Percentiles rank a stretch among this genome's conserved stretches.
Evolutionary conservation across 2,329 filamentous ascomycete species (phyloP).

Genomic region (Xylariales sp.): DNA sequence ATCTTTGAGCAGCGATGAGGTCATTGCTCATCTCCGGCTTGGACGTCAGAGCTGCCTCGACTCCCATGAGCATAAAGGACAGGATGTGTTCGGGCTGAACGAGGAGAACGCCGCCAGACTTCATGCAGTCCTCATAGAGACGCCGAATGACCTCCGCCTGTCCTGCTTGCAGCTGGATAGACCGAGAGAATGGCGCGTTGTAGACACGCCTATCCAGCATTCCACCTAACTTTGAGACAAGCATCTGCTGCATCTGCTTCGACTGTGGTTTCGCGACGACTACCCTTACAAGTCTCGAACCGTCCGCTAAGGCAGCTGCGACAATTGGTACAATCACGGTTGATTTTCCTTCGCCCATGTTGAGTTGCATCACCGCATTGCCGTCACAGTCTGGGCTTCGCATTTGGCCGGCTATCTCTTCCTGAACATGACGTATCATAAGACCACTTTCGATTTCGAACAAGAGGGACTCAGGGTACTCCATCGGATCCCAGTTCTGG

Average conservation of each 20-base stretch:
- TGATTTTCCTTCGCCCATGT: slow-evolving; percentile 59
- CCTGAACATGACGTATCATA: slow-evolving; percentile 28
- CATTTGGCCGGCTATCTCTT: slow-evolving; percentile 19
- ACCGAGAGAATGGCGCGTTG: slow-evolving; percentile 67
- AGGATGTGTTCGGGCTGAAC: slow-evolving; percentile 73
- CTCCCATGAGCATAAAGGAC: slow-evolving; percentile 71
- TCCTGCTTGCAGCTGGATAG: slow-evolving; percentile 46
- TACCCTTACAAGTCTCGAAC: slow-evolving; percentile 60
- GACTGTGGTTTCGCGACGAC: slow-evolving; percentile 68
- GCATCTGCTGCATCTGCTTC: slow-evolving; percentile 66
- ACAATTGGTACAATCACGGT: slow-evolving; percentile 67
- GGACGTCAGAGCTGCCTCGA: slow-evolving; percentile 55
- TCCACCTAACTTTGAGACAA: slow-evolving; percentile 66
- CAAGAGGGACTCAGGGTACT: slow-evolving; percentile 14
- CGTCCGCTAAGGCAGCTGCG: slow-evolving; percentile 58
- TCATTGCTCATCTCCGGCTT: slow-evolving; percentile 25
- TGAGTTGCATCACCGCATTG: slow-evolving; percentile 29
- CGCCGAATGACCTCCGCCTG: slow-evolving; percentile 55
- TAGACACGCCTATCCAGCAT: slow-evolving; percentile 64
- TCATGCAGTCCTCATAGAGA: too few relatives aligned
- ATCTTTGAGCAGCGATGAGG: slow-evolving; percentile 39
- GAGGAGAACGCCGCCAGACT: slow-evolving; percentile 63
- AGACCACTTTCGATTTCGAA: slow-evolving; percentile 29
- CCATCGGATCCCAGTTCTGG: too few relatives aligned
- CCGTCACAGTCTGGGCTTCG: slow-evolving; percentile 11